Conservation (phyloP, 2,329 filamentous ascomycete genomes). For the Sporothrix sp. region DNA sequence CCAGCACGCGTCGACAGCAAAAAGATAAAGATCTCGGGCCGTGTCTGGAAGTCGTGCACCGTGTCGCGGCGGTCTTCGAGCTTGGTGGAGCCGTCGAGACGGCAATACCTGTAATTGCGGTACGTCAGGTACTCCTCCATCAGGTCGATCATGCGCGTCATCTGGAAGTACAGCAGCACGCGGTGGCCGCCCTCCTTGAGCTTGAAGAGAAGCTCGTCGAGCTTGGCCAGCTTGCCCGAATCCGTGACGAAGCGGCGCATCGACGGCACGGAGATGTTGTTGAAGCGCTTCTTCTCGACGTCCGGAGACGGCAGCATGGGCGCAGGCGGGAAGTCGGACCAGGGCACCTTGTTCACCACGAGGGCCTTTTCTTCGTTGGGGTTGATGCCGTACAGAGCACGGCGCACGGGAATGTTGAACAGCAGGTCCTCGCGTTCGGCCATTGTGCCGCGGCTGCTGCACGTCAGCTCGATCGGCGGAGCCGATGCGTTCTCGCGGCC, state of each 20-base stretch:
- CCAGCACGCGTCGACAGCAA: constrained; percentile 89
- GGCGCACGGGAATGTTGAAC: constrained; percentile 71
- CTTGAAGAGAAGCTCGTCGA: constrained; percentile 77
- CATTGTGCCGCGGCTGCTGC: constrained; percentile 54
- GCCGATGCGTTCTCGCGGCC: constrained; percentile 70
- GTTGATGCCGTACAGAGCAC: constrained; percentile 59
- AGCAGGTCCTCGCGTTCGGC: constrained; percentile 62
- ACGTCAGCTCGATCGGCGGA: constrained; percentile 74
- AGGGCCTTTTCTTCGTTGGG: constrained; percentile 61
- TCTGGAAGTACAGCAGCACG: constrained; percentile 97
- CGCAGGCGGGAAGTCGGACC: constrained; percentile 51
- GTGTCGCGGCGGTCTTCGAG: constrained; percentile 94
- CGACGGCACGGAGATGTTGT: constrained; percentile 83
- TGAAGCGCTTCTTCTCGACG: constrained; percentile 75
- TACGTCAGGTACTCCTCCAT: constrained; percentile 99
- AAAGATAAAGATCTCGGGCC: constrained; percentile 94
- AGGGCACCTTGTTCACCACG: constrained; percentile 61
- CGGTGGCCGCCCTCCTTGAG: constrained; percentile 90
- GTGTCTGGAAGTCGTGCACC: constrained; percentile 90
- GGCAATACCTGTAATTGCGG: constrained; percentile 97
- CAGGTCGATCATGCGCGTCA: constrained; percentile 98
- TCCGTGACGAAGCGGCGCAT: constrained; percentile 98
- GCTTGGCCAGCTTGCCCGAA: constrained; percentile 86
- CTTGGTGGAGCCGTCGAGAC: constrained; percentile 92
- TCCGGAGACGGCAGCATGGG: constrained; percentile 67